These are phyloP conservation scores for Xylariaceae sp. DNA, from an alignment of 2,329 filamentous ascomycete species.

Conservation along the genomic window DNA sequence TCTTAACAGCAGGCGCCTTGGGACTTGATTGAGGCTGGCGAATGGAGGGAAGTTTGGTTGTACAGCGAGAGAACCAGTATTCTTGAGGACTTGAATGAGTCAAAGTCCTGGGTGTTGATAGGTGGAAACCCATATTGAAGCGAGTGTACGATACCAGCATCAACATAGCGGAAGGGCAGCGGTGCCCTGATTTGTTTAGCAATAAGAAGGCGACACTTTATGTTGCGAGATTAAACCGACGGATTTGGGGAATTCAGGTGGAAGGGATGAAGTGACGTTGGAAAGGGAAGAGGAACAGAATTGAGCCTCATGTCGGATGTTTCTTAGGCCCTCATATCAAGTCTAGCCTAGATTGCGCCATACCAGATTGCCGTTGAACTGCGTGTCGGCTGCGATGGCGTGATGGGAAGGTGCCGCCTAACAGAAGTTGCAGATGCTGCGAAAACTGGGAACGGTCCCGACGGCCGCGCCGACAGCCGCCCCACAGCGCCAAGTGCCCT, in stretches of 20 bases:
- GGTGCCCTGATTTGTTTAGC: background rate
- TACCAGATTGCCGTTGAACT: conserved; percentile 14
- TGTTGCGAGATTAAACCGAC: background rate
- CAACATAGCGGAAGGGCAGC: background rate
- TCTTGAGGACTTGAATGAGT: background rate
- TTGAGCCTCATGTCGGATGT: conserved; percentile 26
- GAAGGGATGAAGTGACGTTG: conserved; percentile 22
- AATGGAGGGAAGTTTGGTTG: background rate
- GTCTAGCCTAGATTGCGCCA: conserved; percentile 33
- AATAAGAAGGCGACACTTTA: conserved; percentile 6
- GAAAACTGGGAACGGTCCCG: background rate
- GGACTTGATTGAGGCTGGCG: conserved; percentile 14
- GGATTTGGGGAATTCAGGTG: background rate
- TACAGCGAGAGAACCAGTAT: background rate
- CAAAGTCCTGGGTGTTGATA: background rate
- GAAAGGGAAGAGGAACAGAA: conserved; percentile 17
- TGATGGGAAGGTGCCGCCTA: conserved; percentile 20
- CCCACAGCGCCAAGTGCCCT: conserved; percentile 6
- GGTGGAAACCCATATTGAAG: background rate
- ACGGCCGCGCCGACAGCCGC: conserved; percentile 13
- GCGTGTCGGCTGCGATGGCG: conserved; percentile 15
- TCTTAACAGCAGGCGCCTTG: conserved; percentile 17
- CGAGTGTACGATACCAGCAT: background rate
- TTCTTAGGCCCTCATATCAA: conserved; percentile 17
- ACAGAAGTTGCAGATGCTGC: background rate